Percentiles rank a stretch among this genome's conserved stretches.
phyloP scores from a whole-genome alignment of 1,284 basidiomycete species.

The Rhodotorula glutinis region DNA sequence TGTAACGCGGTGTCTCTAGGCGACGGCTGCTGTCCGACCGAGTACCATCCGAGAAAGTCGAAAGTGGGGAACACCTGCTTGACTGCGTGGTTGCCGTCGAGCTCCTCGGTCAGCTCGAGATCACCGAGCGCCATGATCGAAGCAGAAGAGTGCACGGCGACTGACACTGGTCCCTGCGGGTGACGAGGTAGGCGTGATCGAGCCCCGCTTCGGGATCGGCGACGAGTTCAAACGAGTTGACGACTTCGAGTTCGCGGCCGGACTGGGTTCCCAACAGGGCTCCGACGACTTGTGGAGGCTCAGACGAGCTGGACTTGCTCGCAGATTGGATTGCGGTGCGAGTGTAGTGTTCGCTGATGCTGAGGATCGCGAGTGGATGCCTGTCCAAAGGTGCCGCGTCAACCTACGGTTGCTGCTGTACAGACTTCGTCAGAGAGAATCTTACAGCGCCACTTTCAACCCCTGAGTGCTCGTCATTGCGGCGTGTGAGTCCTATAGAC shows the following conservation, averaged over 20 bases:
- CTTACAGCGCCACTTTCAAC: conserved; percentile 27
- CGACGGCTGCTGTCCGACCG: conserved; percentile 69
- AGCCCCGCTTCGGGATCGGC: conserved; percentile 54
- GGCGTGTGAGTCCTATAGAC: no score
- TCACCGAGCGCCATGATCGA: no score
- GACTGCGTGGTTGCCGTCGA: no score
- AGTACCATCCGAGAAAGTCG: conserved; percentile 97
- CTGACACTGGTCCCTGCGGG: conserved; percentile 85
- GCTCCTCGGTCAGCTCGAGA: background rate
- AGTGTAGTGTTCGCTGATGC: conserved; percentile 92
- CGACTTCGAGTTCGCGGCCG: conserved; percentile 90
- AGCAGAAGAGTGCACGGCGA: background rate
- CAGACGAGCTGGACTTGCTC: background rate
- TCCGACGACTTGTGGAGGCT: conserved; percentile 67
- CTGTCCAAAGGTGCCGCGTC: conserved; percentile 7
- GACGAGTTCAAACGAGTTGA: conserved; percentile 90
- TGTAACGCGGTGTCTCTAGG: conserved; percentile 73
- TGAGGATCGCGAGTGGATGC: conserved; percentile 92
- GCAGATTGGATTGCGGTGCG: conserved; percentile 66
- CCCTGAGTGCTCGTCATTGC: conserved; percentile 15
- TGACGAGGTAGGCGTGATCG: conserved; percentile 76
- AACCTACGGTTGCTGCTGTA: no score
- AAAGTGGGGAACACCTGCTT: conserved; percentile 97
- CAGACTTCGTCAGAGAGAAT: no score
- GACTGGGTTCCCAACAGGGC: conserved; percentile 91